Base-by-base conservation (phyloP, 148 eudicot species). In the Agrostemma githago region DNA sequence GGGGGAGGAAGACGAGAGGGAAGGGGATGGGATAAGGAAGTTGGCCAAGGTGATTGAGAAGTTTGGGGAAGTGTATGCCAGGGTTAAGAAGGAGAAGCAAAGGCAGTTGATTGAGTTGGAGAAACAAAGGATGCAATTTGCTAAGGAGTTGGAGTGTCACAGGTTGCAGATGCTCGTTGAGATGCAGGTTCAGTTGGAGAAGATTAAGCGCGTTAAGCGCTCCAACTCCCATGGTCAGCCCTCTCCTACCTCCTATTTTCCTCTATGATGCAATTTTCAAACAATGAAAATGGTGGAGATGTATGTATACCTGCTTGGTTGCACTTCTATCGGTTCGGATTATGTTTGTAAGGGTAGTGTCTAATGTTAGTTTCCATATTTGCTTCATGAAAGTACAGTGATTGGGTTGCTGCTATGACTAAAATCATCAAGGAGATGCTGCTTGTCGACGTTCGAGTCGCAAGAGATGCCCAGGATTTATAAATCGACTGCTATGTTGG, bases 361-460 rank as follows among this genome's bases (percentile, higher is more conserved):
- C 4, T 46, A 46, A 46, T 5, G 53, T 46, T 46, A 7, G 9
- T 48, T 10, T 48, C 11, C 11, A 10, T 48, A 48, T 48, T 8
- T 48, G 14, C 53, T 60, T 60, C 21, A 20, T 17, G 63, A 60
- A 34, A 3, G 20, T 20, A 5, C 10, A n/a, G 63, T 60, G 34
- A 60, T 17, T n/a, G 4, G 37, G 37, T 60, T 60, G 63, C 37
- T 60, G n/a, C n/a, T 62, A 95, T 95, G 97, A 95, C 99, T 9
- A 95, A 95, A 73, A 95, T 95, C 34, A 95, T 95, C 71, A 95
- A 95, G 84, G 99, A 95, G 87, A 95, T 95, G 99, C 71, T 95
- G 84, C 99, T 97, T 48, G 93, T 93, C 48, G 99, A 95, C 82
- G 97, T 92, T 46, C 96, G 96, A 72, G 99, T 95, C 41, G 99